Evolutionary conservation across 169 alveolate genomes (phyloP).

Genomic region (Besnoitia besnoiti): DNA sequence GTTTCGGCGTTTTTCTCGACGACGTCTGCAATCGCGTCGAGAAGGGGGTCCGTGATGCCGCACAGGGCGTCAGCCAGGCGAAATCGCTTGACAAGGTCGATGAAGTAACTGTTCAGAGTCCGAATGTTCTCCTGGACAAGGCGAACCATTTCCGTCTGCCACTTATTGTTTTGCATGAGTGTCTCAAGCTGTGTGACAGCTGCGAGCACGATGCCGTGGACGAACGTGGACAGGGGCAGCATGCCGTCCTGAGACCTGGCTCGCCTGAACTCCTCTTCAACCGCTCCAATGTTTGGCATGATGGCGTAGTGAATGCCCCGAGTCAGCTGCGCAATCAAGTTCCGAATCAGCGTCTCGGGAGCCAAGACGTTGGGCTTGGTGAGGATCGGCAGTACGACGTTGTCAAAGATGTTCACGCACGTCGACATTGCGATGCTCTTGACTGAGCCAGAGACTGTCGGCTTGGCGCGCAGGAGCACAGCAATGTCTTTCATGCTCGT

Average conservation of each 20-base stretch:
- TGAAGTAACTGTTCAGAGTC: not conserved
- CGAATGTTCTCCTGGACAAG: not conserved
- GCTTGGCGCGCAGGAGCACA: not conserved
- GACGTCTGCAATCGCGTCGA: slow-evolving; percentile 11
- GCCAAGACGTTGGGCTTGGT: not conserved
- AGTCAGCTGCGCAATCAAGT: not conserved
- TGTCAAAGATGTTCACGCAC: slow-evolving; percentile 21
- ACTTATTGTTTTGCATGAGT: not conserved
- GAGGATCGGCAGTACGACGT: not conserved
- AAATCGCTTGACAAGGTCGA: not conserved
- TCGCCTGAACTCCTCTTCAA: slow-evolving; percentile 7
- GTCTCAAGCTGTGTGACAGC: slow-evolving; percentile 22
- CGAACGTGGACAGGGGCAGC: not conserved
- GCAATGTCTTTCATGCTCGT: not conserved
- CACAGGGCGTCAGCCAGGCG: not conserved
- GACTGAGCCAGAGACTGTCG: slow-evolving; percentile 14
- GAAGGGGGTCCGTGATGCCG: not conserved
- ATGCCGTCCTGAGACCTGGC: not conserved
- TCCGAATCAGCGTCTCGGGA: not conserved
- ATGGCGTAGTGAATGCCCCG: not conserved
- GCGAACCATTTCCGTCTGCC: slow-evolving; percentile 20
- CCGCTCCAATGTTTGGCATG: not conserved
- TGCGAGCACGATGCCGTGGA: not conserved
- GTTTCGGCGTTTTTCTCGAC: not conserved
- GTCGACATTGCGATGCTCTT: not conserved